Percentiles rank a stretch among this genome's conserved stretches.
phyloP scores from a whole-genome alignment of 257 asterid genomes.

The Primulina eburnea region DNA sequence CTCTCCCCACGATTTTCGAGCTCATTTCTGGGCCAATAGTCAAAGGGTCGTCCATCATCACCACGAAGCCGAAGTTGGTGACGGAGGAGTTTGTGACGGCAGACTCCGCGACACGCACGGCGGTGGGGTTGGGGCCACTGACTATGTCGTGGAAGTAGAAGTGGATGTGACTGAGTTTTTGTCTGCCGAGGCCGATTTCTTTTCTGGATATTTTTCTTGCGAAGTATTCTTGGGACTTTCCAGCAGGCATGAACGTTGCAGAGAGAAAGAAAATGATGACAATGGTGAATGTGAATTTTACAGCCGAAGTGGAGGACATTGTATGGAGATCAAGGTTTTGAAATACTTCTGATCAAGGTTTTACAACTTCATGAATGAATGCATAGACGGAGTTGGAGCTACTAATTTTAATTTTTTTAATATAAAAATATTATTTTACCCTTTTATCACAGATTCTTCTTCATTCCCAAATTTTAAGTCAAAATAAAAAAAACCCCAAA shows the following conservation, averaged over 20 bases:
- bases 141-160: slow-evolving; percentile 54
- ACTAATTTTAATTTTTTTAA: too few relatives aligned
- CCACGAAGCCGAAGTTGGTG: slow-evolving; percentile 37
- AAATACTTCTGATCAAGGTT: too few relatives aligned
- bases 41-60: slow-evolving; percentile 42
- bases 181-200: slow-evolving; percentile 28
- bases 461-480: too few relatives aligned
- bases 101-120: slow-evolving; percentile 30
- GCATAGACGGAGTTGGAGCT: too few relatives aligned
- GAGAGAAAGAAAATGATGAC: slow-evolving; percentile 15
- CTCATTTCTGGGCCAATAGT: slow-evolving; percentile 31
- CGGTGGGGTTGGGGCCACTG: slow-evolving; percentile 38
- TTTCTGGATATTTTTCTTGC: slow-evolving; percentile 13
- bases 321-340: background rate
- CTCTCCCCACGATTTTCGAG: slow-evolving; percentile 40
- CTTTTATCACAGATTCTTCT: too few relatives aligned
- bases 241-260: background rate
- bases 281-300: slow-evolving; percentile 19
- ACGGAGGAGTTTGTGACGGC: slow-evolving; percentile 35
- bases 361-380: too few relatives aligned
- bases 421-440: too few relatives aligned
- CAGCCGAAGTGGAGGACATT: slow-evolving; percentile 13
- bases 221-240: slow-evolving; percentile 19
- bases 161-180: slow-evolving; percentile 43
- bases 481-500: too few relatives aligned